Conservation (phyloP, 2,329 filamentous ascomycete species). For the Colletotrichum lupini region DNA sequence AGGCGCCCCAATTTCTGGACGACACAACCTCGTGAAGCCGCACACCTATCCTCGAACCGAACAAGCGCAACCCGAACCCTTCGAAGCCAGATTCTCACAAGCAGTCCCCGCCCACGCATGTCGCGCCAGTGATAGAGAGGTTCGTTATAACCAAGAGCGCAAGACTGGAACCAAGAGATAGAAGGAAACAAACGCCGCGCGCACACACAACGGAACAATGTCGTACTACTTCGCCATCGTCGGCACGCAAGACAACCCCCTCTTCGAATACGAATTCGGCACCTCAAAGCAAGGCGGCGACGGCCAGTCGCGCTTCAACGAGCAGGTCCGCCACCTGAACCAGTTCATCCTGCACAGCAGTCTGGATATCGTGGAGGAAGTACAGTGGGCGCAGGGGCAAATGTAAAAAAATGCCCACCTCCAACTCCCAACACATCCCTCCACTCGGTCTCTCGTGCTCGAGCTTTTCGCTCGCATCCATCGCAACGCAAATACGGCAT, state of each 20-base stretch:
- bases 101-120: neutral
- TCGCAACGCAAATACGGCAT: neutral
- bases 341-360: constrained; percentile 97
- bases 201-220: constrained; percentile 64
- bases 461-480: too few relatives aligned
- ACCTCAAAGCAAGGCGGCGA: constrained; percentile 96
- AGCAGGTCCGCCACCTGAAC: constrained; percentile 92
- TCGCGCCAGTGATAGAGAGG: neutral
- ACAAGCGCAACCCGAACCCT: neutral
- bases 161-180: neutral
- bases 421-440: neutral
- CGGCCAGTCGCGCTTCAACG: constrained; percentile 87
- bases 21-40: too few relatives aligned
- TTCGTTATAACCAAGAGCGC: too few relatives aligned
- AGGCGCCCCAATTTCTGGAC: too few relatives aligned
- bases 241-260: constrained; percentile 92
- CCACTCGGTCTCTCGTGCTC: too few relatives aligned
- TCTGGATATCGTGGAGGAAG: constrained; percentile 94
- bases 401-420: constrained; percentile 67
- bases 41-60: neutral
- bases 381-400: constrained; percentile 89
- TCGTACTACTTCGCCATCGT: constrained; percentile 99
- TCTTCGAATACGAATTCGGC: constrained; percentile 97
- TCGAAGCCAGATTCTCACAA: neutral
- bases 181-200: neutral